Evolutionary conservation across 2,329 filamentous ascomycete species (phyloP).

Genomic region (Chalaropsis thielavioides): DNA sequence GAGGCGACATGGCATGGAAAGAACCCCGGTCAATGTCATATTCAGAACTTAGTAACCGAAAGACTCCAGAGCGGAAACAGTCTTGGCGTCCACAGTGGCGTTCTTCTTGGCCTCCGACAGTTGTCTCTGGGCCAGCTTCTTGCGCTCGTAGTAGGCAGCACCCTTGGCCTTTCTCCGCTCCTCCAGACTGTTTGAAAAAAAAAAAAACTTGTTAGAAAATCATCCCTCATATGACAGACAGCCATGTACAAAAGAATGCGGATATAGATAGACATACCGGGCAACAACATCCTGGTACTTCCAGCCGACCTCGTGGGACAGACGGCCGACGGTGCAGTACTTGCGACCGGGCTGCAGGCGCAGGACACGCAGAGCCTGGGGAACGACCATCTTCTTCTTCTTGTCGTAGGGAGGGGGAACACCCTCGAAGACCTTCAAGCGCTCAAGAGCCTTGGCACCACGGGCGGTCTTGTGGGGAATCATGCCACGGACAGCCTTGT

Average conservation of each 20-base stretch:
- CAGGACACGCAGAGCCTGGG: slow-evolving; percentile 92
- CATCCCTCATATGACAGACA: neutral
- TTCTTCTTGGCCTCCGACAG: slow-evolving; percentile 85
- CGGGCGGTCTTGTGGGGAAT: slow-evolving; percentile 99
- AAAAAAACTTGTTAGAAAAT: neutral
- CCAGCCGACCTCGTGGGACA: slow-evolving; percentile 99
- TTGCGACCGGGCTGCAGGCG: slow-evolving; percentile 97
- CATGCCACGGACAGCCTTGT: slow-evolving; percentile 99
- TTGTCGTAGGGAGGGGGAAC: slow-evolving; percentile 98
- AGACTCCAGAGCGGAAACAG: slow-evolving; percentile 71
- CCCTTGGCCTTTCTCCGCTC: slow-evolving; percentile 99
- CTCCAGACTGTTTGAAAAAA: slow-evolving; percentile 60
- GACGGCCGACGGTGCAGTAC: slow-evolving; percentile 97
- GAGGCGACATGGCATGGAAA: slow-evolving; percentile 8
- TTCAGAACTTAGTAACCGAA: slow-evolving; percentile 62
- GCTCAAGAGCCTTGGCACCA: slow-evolving; percentile 89
- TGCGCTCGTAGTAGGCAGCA: slow-evolving; percentile 98
- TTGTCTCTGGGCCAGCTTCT: slow-evolving; percentile 90
- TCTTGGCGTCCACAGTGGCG: slow-evolving; percentile 74
- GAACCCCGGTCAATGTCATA: slow-evolving; percentile 13
- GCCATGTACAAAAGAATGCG: neutral
- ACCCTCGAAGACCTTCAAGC: slow-evolving; percentile 99
- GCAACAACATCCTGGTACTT: slow-evolving; percentile 99
- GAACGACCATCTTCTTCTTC: slow-evolving; percentile 99
- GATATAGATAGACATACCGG: slow-evolving; percentile 49